Evolutionary conservation across 495 filamentous ascomycete genomes (phyloP), one percentile per base, ranked within the genome.

Genomic region (Tuber calosporum): DNA sequence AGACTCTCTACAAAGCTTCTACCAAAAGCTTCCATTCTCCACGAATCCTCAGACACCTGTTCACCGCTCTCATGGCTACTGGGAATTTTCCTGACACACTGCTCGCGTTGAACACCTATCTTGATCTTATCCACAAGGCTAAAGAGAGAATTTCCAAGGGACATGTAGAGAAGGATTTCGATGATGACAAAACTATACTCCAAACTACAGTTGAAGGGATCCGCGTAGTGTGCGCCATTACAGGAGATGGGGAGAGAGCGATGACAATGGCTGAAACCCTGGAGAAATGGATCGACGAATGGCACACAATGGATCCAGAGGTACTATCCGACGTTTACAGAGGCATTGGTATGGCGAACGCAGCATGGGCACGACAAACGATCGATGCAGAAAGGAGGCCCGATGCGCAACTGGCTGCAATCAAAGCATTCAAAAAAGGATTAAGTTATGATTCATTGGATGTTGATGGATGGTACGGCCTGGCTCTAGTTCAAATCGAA

Each of bases 1-100:
- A 96, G 84, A 91, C 93, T 40, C 85, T 97, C 30, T 97, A 97
- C 80, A 89, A 90, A 38, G 93, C 93, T 45, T 92, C 95, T 15
- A 91, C 90, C 2, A 96, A 94, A 82, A 96, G 93, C 7, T 99
- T 93, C 79, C 95, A 99, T 82, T 98, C 96, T 6, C 94, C 94
- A 15, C 83, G 90, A 38, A 89, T 98, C 74, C 84, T 99, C 45
- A 86, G 94, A 72, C 90, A 96, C 80, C 86, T 99, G 1, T 98
- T 98, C 77, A 92, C 89, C 26, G 90, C 97, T 17, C 95, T 98
- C 83, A 86, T 91, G 15, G 87, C 92, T 5, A 84, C 96, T 53
- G 93, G 92, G 22, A 93, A 99, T 73, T 97, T 97, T 78, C 90
- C 94, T 74, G 85, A 97, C 69, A 94, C 94, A 3, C 85, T 94